Evolutionary conservation across 306 rosid genomes (phyloP).

Genomic region (Datisca glomerata): DNA sequence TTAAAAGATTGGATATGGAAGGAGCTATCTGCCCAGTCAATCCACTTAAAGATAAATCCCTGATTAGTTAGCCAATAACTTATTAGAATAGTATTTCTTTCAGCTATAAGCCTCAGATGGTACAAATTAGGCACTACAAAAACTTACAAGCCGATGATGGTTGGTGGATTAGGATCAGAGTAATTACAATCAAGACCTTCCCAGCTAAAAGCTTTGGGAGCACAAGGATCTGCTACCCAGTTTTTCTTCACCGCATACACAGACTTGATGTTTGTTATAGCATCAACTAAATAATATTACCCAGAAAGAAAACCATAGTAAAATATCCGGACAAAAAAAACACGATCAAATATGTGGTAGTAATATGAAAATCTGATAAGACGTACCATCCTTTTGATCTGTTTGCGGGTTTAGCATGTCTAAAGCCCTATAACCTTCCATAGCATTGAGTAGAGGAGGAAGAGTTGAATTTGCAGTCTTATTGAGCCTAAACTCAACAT

Average conservation of each 20-base stretch:
- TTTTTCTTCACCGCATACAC: conserved; percentile 16
- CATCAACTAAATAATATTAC: conserved; percentile 16
- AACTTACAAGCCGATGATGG: conserved; percentile 32
- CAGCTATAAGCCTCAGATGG: not conserved
- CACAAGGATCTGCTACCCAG: conserved; percentile 50
- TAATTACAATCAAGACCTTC: conserved; percentile 26
- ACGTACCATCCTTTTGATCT: conserved; percentile 8
- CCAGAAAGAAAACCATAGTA: not conserved
- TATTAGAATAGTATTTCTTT: too few relatives aligned
- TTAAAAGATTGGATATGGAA: not conserved
- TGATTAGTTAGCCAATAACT: too few relatives aligned
- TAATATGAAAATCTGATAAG: not conserved
- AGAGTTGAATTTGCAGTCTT: conserved; percentile 5
- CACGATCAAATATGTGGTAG: not conserved
- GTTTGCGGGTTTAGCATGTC: conserved; percentile 2
- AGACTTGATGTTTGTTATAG: conserved; percentile 23
- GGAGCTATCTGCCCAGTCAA: not conserved
- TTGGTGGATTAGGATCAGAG: conserved; percentile 18
- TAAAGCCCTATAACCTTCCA: conserved; percentile 3
- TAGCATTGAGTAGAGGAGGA: conserved; percentile 12
- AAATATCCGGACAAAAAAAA: not conserved
- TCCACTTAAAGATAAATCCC: not conserved
- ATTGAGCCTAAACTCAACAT: not conserved
- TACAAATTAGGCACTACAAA: not conserved
- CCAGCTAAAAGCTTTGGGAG: conserved; percentile 26